Evolutionary conservation across 2,329 filamentous ascomycete genomes (phyloP), one percentile per base, ranked within the genome.

Genomic region (Xylariaceae sp.): DNA sequence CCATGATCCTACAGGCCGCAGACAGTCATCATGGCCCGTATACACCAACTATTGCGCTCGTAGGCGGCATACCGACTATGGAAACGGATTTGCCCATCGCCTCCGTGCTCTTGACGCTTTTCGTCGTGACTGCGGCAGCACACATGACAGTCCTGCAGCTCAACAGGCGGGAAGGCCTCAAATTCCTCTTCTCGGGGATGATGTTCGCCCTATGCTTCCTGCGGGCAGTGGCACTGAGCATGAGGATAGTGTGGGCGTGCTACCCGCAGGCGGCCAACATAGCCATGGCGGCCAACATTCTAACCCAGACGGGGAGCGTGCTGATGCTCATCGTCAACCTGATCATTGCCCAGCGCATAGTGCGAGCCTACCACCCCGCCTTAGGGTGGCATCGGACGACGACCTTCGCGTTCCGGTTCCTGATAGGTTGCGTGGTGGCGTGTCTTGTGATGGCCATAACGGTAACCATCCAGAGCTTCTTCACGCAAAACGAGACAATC

Each of bases 261-360:
- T 61, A 70, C 32, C 74, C 75, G 0, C 59, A 42, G 50, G 68
- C 74, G 62, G 55, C 71, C 48, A 62, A 67, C 51, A 61, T 83
- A 52, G 75, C 73, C 63, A 78, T 84, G 55, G 83, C 85, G 7
- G 81, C 87, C 3, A 76, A 77, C 59, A 80, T 94, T 65, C 84
- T 94, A 63, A 81, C 89, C 53, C 81, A 84, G 42, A 85, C 87
- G 0, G 89, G 89, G 40, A 83, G 91, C 15, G 68, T 95, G 32
- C 70, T 95, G 7, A 74, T 95, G 22, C 92, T 88, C 70, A 72
- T 92, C 63, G 74, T 90, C 70, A 94, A 95, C 71, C 72, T 95
- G 40, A 73, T 94, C 64, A 88, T 92, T 66, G 72, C 85, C 0
- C 88, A 90, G 70, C 84, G 90, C 43, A 77, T 95, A 22, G 70